These are phyloP conservation scores for Aristolochia fimbriata DNA, from an alignment of 164 flowering plant species.

Conservation along the genomic window DNA sequence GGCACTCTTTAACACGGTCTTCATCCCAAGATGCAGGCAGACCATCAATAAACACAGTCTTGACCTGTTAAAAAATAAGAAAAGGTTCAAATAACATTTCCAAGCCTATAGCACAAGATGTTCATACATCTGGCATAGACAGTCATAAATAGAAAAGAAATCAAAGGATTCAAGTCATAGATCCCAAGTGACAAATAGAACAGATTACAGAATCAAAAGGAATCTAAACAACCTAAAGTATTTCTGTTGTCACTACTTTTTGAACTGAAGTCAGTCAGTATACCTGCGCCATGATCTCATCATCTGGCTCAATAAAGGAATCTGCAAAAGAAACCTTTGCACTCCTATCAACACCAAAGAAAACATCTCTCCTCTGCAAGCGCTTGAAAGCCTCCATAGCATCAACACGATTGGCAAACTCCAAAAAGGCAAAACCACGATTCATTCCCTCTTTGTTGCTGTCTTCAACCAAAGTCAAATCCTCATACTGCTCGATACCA, in stretches of 20 bases:
- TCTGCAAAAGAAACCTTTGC: conserved; percentile 96
- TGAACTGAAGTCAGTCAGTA: not conserved
- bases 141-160: not conserved
- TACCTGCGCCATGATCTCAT: conserved; percentile 96
- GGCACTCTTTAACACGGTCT: conserved; percentile 59
- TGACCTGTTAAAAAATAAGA: conserved; percentile 43
- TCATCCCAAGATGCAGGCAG: conserved; percentile 95
- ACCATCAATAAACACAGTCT: conserved; percentile 86
- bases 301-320: conserved; percentile 90
- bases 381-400: conserved; percentile 95
- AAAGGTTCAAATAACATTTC: not conserved
- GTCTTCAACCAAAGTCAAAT: conserved; percentile 82
- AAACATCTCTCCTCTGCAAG: conserved; percentile 75
- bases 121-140: not conserved
- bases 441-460: conserved; percentile 67
- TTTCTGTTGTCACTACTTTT: not conserved
- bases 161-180: not conserved
- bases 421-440: conserved; percentile 93
- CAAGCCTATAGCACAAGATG: not conserved
- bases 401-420: conserved; percentile 81
- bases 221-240: not conserved
- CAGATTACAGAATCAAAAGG: not conserved
- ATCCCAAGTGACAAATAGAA: not conserved
- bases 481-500: conserved; percentile 71
- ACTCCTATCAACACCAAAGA: conserved; percentile 79